Evolutionary conservation across 495 filamentous ascomycete species (phyloP).

Genomic region (Mycothermus thermophilus): DNA sequence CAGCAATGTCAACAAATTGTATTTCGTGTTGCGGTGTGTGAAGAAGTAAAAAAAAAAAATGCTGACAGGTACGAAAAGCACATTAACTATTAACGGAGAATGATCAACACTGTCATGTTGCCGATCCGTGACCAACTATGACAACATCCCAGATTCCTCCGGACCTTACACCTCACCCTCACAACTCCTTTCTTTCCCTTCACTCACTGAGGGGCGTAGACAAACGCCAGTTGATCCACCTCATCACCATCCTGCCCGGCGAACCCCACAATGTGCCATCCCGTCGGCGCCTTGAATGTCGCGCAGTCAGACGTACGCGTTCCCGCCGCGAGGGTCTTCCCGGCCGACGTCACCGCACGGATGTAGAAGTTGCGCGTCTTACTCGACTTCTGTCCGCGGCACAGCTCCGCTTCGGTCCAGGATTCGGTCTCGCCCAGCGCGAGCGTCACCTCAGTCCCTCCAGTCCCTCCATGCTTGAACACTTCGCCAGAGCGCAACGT

Average conservation of each 20-base stretch:
- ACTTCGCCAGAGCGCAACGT: conserved; percentile 31
- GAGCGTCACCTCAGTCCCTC: conserved; percentile 32
- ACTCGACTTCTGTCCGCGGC: conserved; percentile 34
- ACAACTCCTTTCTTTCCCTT: background rate
- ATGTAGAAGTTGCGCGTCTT: conserved; percentile 45
- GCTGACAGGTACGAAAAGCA: too few species aligned
- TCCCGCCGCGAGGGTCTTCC: conserved; percentile 34
- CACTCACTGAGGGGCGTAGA: conserved; percentile 30
- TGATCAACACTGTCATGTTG: too few species aligned
- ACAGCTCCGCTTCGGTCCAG: conserved; percentile 38
- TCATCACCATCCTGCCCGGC: conserved; percentile 44
- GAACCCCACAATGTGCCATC: conserved; percentile 45
- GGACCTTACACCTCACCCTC: conserved; percentile 1
- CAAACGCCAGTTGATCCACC: conserved; percentile 44
- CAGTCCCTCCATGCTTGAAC: conserved; percentile 41
- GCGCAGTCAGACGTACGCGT: conserved; percentile 36
- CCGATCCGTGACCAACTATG: too few species aligned
- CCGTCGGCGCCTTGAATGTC: conserved; percentile 34
- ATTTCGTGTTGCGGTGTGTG: too few species aligned
- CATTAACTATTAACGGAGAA: too few species aligned
- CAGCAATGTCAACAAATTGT: too few species aligned
- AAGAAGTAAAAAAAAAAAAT: too few species aligned
- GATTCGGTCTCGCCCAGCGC: conserved; percentile 33
- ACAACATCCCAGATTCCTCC: background rate
- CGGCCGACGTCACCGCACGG: conserved; percentile 37